These are phyloP conservation scores for Plasmopara viticola DNA, from an alignment of 352 stramenopile genomes.

Conservation along the genomic window DNA sequence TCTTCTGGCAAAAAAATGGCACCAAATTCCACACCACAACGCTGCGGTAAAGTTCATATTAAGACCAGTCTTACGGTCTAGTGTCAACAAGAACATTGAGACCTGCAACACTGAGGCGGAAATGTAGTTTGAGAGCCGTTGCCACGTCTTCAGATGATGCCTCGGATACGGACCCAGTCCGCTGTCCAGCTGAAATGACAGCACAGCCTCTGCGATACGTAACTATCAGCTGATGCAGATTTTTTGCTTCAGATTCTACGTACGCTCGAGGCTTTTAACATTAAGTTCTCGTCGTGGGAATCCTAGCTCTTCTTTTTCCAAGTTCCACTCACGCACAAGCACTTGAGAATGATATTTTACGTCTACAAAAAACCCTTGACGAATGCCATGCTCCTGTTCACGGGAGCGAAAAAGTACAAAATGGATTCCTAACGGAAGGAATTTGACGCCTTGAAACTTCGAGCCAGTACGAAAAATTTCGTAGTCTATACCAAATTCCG, in stretches of 20 bases:
- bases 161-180: constrained; percentile 73
- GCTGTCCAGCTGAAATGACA: constrained; percentile 75
- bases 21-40: constrained; percentile 57
- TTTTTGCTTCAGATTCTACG: constrained; percentile 4
- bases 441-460: constrained; percentile 82
- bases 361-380: constrained; percentile 77
- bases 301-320: constrained; percentile 70
- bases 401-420: constrained; percentile 76
- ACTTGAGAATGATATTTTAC: constrained; percentile 56
- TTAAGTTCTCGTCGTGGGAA: constrained; percentile 49
- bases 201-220: constrained; percentile 42
- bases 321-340: constrained; percentile 69
- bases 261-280: constrained; percentile 66
- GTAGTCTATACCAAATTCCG: constrained; percentile 84
- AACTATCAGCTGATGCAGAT: background rate
- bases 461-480: constrained; percentile 74
- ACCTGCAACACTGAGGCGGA: constrained; percentile 54
- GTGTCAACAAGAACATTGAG: background rate
- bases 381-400: constrained; percentile 74
- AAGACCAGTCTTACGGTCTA: background rate
- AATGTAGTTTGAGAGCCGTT: constrained; percentile 63
- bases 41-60: constrained; percentile 26
- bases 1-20: constrained; percentile 63
- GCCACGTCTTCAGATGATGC: constrained; percentile 69
- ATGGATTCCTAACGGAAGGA: constrained; percentile 72